A percentile compares a stretch with the other conserved stretches of the same genome.
phyloP scores from a whole-genome alignment of 2,329 filamentous ascomycete genomes.

The Venturia nashicola region DNA sequence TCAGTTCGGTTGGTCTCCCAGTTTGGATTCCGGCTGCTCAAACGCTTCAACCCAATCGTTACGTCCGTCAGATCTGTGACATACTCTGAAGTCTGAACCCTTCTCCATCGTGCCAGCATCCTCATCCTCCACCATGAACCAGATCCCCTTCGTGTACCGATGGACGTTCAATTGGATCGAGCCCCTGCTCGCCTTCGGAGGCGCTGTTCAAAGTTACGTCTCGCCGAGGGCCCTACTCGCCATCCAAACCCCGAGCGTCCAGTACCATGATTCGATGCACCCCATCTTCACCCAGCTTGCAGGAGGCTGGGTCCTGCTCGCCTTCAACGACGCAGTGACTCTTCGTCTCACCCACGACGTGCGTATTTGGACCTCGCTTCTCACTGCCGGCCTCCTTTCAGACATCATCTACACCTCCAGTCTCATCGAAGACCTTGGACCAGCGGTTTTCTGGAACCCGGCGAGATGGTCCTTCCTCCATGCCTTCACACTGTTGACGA shows the following conservation, averaged over 20 bases:
- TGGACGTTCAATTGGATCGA: slow-evolving; percentile 8
- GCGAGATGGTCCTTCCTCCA: neutral
- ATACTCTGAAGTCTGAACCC: neutral
- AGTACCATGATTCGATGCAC: slow-evolving; percentile 1
- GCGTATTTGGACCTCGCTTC: slow-evolving; percentile 4
- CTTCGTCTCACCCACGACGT: slow-evolving; percentile 2
- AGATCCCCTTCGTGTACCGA: slow-evolving; percentile 6
- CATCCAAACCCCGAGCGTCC: slow-evolving; percentile 3
- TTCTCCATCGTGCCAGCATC: neutral
- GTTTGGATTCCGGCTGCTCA: neutral
- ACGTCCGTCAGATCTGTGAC: neutral
- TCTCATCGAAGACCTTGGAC: slow-evolving; percentile 4
- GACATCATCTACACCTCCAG: slow-evolving; percentile 7
- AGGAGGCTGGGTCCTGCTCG: slow-evolving; percentile 5
- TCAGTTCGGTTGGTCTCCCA: too few species aligned
- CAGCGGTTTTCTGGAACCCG: neutral
- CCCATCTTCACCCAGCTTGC: slow-evolving; percentile 3
- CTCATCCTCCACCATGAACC: neutral
- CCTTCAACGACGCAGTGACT: slow-evolving; percentile 6
- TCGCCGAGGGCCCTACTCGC: neutral
- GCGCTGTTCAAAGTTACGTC: neutral
- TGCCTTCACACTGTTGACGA: neutral
- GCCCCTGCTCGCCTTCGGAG: neutral
- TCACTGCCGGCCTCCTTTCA: neutral
- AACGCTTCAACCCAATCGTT: too few species aligned